Conservation (phyloP, 1,284 basidiomycete genomes). For the Wolfiporia cocos region DNA sequence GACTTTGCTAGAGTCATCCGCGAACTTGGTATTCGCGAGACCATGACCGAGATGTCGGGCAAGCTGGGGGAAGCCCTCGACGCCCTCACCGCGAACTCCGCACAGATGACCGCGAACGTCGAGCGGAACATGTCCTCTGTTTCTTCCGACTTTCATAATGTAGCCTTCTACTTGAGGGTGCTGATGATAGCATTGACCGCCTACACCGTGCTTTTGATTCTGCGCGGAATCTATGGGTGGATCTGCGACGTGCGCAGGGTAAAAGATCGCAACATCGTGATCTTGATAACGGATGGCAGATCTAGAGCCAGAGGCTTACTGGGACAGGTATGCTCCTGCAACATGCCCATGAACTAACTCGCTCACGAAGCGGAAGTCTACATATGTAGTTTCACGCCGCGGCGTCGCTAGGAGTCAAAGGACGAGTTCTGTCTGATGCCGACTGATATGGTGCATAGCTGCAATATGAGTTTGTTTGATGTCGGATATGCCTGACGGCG, state of each 20-base stretch:
- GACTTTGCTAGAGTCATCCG: not conserved
- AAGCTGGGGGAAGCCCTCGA: not conserved
- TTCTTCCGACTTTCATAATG: not conserved
- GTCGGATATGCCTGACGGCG: too few relatives aligned
- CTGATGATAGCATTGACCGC: not conserved
- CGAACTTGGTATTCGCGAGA: not conserved
- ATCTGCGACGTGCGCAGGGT: not conserved
- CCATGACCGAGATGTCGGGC: not conserved
- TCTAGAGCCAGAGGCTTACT: too few relatives aligned
- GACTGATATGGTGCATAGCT: too few relatives aligned
- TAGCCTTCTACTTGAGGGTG: not conserved
- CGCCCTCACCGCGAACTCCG: not conserved
- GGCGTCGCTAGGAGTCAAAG: too few relatives aligned
- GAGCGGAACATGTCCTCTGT: not conserved
- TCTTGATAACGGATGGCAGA: not conserved
- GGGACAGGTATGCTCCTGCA: too few relatives aligned
- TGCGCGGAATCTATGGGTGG: not conserved
- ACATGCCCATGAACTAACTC: too few relatives aligned
- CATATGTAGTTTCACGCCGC: too few relatives aligned
- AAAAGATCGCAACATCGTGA: not conserved
- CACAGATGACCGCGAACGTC: not conserved
- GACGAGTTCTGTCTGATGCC: too few relatives aligned
- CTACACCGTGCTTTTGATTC: not conserved
- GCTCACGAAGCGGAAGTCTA: too few relatives aligned
- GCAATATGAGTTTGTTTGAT: too few relatives aligned